Percentiles rank a stretch among this genome's conserved stretches.
Conservation (phyloP, 2,329 filamentous ascomycete genomes). For the Colletotrichum orchidophilum region DNA sequence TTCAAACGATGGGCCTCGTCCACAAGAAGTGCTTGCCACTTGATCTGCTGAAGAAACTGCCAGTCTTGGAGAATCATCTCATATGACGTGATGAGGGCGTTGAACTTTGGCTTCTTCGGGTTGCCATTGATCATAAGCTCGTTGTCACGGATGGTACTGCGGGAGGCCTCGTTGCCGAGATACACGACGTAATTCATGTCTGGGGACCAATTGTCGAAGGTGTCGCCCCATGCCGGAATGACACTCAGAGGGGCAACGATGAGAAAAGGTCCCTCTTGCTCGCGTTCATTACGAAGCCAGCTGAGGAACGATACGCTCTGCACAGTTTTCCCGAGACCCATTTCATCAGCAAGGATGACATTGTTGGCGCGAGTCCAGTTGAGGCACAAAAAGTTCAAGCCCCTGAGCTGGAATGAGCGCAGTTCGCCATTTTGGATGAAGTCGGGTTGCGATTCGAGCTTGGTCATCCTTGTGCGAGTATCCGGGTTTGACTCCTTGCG, state of each 20-base stretch:
- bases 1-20: conserved; percentile 98
- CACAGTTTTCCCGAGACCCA: conserved; percentile 98
- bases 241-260: conserved; percentile 98
- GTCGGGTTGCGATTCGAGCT: conserved; percentile 80
- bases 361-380: conserved; percentile 97
- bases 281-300: conserved; percentile 90
- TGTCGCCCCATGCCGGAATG: conserved; percentile 98
- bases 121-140: conserved; percentile 90
- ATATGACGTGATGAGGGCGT: conserved; percentile 97
- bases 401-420: conserved; percentile 91
- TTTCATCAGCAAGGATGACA: conserved; percentile 97
- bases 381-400: conserved; percentile 93
- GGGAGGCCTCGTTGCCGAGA: conserved; percentile 86
- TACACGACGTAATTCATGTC: conserved; percentile 98
- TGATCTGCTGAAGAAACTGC: conserved; percentile 85
- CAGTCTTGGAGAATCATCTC: conserved; percentile 93
- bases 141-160: conserved; percentile 87
- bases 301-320: conserved; percentile 97
- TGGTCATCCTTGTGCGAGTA: conserved; percentile 78
- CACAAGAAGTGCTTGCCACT: conserved; percentile 97
- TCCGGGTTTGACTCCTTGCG: conserved; percentile 78
- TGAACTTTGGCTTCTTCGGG: conserved; percentile 90
- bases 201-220: conserved; percentile 95
- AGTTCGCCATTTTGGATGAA: conserved; percentile 89
- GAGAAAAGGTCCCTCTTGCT: conserved; percentile 93